Conservation (phyloP, 208 protist genomes). For the Trypanosomatidae sp. region DNA sequence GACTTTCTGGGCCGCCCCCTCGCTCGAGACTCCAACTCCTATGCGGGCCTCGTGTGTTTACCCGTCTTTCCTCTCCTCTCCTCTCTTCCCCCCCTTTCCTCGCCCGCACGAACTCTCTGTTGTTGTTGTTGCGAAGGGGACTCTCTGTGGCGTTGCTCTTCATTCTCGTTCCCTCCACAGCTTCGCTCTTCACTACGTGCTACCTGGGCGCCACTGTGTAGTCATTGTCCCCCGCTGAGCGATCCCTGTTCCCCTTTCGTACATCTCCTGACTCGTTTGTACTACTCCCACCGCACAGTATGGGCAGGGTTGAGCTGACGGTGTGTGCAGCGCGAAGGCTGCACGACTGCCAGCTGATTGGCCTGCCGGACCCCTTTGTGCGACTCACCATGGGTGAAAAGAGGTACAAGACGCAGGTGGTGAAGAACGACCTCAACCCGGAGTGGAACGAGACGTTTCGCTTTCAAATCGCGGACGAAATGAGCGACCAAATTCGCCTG, state of each 20-base stretch:
- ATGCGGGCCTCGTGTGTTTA: background rate
- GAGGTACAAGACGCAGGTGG: constrained; percentile 69
- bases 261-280: background rate
- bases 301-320: constrained; percentile 77
- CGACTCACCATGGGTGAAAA: constrained; percentile 45
- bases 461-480: constrained; percentile 68
- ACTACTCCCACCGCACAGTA: constrained; percentile 8
- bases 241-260: background rate
- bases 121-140: too few species aligned
- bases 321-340: constrained; percentile 68
- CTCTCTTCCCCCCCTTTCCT: background rate
- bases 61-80: background rate
- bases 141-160: background rate
- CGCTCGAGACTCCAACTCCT: background rate
- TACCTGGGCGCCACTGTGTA: background rate
- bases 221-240: background rate
- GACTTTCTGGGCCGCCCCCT: too few species aligned
- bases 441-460: constrained; percentile 72
- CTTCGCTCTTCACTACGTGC: background rate
- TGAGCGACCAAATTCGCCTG: constrained; percentile 42
- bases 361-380: constrained; percentile 65
- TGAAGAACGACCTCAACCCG: constrained; percentile 49
- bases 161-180: background rate
- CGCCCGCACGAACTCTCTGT: too few species aligned
- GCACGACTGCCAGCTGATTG: constrained; percentile 37